Base-by-base conservation (phyloP, 2,329 filamentous ascomycete genomes). In the Neocucurbitaria cava region DNA sequence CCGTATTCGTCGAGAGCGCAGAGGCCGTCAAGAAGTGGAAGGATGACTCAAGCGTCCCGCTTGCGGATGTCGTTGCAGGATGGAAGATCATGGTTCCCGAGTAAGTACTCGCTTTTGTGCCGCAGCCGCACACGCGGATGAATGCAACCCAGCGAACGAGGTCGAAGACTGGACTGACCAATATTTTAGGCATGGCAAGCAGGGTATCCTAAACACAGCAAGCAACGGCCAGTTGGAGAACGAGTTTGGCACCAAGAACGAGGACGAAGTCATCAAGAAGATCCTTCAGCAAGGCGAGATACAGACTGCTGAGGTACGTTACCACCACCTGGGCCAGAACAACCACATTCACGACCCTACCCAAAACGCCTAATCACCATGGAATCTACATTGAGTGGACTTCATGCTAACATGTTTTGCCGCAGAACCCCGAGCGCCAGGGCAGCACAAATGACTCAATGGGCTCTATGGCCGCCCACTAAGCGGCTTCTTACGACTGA, bases 51-150 rank as follows among this genome's bases (percentile, higher is more conserved):
- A 88, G 85, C 26, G 81, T 95, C 26, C 90, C 95, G 33, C 80
- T 98, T 43, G 85, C 90, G 1, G 88, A 97, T 70, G 93, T 99
- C 52, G 85, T 98, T 51, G 91, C 88, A 54, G 84, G 89, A 7
- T 98, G 91, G 83, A 91, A 96, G 83, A 83, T 99, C 71, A 96
- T 96, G 71, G 81, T 89, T 39, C 96, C 92, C 31, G 90, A 89
- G 93, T 97, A 84, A 80, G 90, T 81, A 30, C 30, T 24, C 39
- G 35, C 11, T 18, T 18, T 36, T 21, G 10, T 18, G 2, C 7
- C 24, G 1, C 10, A 6, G 15, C 31, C 15, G 13, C 31, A 17
- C 31, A 17, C 31, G 7, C 5, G 9, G 17, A 35, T 3, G 3
- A 4, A 9, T 35, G n/a, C 13, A 5, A 35, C 9, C 13, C 31